Evolutionary conservation across 345 rosid genomes (phyloP).

Genomic region (Mercurialis annua): DNA sequence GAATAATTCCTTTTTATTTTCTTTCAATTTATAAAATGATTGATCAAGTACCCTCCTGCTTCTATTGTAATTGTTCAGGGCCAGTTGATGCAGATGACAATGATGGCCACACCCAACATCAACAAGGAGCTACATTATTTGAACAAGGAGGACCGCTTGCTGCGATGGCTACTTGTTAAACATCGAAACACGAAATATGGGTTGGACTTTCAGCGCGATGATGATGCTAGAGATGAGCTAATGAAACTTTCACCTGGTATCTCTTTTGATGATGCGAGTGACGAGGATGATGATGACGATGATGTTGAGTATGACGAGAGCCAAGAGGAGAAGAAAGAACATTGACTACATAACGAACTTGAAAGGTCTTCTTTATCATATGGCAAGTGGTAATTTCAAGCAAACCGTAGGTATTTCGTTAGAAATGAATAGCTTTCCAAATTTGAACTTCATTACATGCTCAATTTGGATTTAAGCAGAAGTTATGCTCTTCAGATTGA

Average conservation of each 20-base stretch:
- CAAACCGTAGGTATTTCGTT: too few relatives aligned
- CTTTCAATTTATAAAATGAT: not conserved
- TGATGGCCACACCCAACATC: conserved; percentile 93
- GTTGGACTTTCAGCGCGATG: conserved; percentile 2
- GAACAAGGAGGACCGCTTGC: conserved; percentile 87
- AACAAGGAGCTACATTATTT: conserved; percentile 92
- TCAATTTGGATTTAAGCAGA: too few relatives aligned
- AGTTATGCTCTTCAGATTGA: too few relatives aligned
- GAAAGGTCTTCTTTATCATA: not conserved
- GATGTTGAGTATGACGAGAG: not conserved
- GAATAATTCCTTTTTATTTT: not conserved
- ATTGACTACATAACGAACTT: not conserved
- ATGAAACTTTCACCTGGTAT: not conserved
- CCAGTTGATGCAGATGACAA: conserved; percentile 73
- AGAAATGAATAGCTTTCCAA: too few relatives aligned
- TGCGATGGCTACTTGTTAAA: conserved; percentile 90
- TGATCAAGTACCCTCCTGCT: not conserved
- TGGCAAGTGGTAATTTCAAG: too few relatives aligned
- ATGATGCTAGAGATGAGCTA: not conserved
- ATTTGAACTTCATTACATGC: too few relatives aligned
- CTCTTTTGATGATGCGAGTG: too few relatives aligned
- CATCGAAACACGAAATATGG: conserved; percentile 46
- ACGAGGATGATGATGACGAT: not conserved
- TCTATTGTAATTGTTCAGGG: conserved; percentile 45
- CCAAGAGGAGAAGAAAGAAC: conserved; percentile 1